Conservation (phyloP, 805 yeast genomes). For the Kazachstania martiniae region DNA sequence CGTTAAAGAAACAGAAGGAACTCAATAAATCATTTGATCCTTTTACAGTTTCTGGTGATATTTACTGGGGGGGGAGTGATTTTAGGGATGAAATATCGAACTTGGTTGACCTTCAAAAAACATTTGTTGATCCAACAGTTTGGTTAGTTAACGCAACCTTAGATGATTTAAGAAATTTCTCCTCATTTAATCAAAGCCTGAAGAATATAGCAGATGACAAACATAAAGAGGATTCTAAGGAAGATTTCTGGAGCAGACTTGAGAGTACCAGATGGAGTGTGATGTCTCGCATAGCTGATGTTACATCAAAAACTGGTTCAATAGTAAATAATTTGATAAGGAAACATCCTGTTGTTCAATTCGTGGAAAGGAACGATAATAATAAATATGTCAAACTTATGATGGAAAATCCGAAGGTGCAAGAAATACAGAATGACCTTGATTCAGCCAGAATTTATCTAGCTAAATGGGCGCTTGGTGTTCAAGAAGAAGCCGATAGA, state of each 20-base stretch:
- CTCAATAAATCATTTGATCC: constrained; percentile 64
- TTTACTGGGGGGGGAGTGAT: constrained; percentile 90
- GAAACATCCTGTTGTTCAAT: constrained; percentile 22
- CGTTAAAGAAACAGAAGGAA: constrained; percentile 47
- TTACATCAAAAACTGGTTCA: constrained; percentile 36
- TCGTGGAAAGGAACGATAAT: constrained; percentile 35
- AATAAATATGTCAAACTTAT: constrained; percentile 36
- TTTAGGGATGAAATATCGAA: constrained; percentile 46
- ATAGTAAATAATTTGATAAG: constrained; percentile 15
- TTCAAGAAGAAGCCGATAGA: constrained; percentile 80
- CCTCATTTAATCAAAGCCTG: constrained; percentile 3
- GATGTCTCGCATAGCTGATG: constrained; percentile 72
- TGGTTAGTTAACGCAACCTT: constrained; percentile 67
- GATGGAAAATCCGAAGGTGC: constrained; percentile 69
- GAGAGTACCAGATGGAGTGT: constrained; percentile 70
- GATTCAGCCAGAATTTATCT: constrained; percentile 85
- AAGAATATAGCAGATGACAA: not conserved
- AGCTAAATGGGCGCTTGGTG: constrained; percentile 94
- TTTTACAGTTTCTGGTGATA: constrained; percentile 41
- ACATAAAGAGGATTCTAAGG: not conserved
- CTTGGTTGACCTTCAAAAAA: constrained; percentile 52
- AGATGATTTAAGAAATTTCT: constrained; percentile 32
- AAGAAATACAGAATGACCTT: constrained; percentile 70
- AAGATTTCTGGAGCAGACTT: constrained; percentile 15
- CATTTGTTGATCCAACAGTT: constrained; percentile 63